Evolutionary conservation across 2,329 filamentous ascomycete species (phyloP).

Genomic region (Cladophialophora psammophila): DNA sequence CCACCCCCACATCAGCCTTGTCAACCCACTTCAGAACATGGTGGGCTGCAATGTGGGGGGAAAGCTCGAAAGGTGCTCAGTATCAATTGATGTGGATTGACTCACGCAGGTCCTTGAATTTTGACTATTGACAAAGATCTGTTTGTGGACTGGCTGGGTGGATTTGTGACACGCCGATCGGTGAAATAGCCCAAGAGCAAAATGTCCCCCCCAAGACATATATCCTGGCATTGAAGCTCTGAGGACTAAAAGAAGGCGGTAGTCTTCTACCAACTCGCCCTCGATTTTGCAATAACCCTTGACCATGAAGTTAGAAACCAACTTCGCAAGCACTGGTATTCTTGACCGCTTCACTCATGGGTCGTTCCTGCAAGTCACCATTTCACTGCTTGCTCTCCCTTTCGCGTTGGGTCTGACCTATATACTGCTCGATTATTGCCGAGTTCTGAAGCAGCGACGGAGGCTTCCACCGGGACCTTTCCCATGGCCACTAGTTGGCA

Average conservation of each 20-base stretch:
- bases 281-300: not conserved
- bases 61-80: no score
- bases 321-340: not conserved
- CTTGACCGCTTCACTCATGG: not conserved
- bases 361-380: not conserved
- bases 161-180: not conserved
- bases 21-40: not conserved
- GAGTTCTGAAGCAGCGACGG: constrained; percentile 41
- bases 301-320: not conserved
- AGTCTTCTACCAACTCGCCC: not conserved
- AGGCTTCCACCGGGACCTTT: constrained; percentile 61
- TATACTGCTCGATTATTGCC: constrained; percentile 39
- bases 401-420: constrained; percentile 10
- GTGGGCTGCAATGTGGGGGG: not conserved
- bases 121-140: not conserved
- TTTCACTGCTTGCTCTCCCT: not conserved
- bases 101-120: not conserved
- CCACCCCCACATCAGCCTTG: not conserved
- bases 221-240: not conserved
- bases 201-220: not conserved
- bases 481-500: constrained; percentile 62
- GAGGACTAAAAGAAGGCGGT: not conserved
- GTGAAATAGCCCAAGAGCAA: not conserved
- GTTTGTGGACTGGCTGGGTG: not conserved
- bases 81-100: no score